Conservation (phyloP, 1,139 yeast species). For the Magnusiomyces fungicola region DNA sequence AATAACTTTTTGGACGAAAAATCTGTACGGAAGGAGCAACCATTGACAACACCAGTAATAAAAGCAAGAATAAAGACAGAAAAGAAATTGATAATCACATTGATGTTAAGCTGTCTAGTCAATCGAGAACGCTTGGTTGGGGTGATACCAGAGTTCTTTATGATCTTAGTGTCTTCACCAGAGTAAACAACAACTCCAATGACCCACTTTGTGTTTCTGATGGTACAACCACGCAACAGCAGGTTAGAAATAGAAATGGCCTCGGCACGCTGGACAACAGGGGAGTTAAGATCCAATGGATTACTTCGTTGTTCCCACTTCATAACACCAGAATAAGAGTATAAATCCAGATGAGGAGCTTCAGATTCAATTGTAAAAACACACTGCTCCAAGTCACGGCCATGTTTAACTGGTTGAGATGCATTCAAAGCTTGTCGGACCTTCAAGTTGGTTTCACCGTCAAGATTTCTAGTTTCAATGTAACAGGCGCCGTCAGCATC, state of each 20-base stretch:
- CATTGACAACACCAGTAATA: conserved; percentile 75
- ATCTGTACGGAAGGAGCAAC: conserved; percentile 47
- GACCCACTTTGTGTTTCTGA: conserved; percentile 87
- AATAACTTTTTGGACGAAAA: conserved; percentile 57
- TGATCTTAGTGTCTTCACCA: conserved; percentile 84
- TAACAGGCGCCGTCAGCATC: conserved; percentile 88
- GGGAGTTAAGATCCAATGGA: conserved; percentile 12
- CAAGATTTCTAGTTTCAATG: conserved; percentile 88
- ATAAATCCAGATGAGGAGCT: conserved; percentile 79
- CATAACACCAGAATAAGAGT: conserved; percentile 71
- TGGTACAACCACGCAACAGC: conserved; percentile 77
- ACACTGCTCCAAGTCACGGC: conserved; percentile 63
- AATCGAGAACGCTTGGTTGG: conserved; percentile 85
- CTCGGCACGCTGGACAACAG: conserved; percentile 35
- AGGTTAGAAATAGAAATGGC: conserved; percentile 69
- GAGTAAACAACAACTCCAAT: conserved; percentile 86
- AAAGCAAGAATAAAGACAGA: conserved; percentile 73
- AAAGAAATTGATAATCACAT: conserved; percentile 71
- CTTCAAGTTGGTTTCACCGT: conserved; percentile 93
- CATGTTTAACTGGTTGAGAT: conserved; percentile 55
- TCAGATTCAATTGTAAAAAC: conserved; percentile 84
- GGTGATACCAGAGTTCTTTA: conserved; percentile 87
- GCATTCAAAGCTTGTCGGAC: conserved; percentile 64
- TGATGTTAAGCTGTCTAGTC: conserved; percentile 71
- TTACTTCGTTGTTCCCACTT: conserved; percentile 40